Evolutionary conservation across 2,329 filamentous ascomycete genomes (phyloP).

Genomic region (Madurella mycetomatis): DNA sequence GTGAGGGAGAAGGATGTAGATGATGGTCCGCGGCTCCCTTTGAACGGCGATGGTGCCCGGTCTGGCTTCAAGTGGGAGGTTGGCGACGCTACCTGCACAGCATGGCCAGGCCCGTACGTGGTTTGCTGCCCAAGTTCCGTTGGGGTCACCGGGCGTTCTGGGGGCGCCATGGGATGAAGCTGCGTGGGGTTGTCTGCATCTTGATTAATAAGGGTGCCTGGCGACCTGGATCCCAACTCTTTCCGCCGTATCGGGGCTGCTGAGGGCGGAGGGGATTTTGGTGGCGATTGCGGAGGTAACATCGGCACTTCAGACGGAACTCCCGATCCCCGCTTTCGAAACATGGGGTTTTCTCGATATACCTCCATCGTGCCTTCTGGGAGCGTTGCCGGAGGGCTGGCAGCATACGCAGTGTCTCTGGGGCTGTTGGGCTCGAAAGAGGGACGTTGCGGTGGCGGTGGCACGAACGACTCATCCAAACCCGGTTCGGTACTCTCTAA

Average conservation of each 20-base stretch:
- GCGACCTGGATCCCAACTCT: conserved; percentile 9
- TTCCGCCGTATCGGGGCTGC: conserved; percentile 12
- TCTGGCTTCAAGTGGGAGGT: background rate
- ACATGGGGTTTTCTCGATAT: conserved; percentile 22
- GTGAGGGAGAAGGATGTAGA: conserved; percentile 50
- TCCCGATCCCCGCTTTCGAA: conserved; percentile 9
- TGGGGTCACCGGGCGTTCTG: conserved; percentile 15
- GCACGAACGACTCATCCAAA: background rate
- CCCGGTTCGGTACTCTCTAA: conserved; percentile 3
- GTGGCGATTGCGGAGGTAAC: conserved; percentile 1
- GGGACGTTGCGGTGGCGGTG: background rate
- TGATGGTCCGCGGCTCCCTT: conserved; percentile 6
- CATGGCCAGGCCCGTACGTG: background rate
- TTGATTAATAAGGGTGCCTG: background rate
- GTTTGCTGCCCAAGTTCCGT: background rate
- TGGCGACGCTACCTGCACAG: conserved; percentile 1
- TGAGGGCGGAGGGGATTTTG: background rate
- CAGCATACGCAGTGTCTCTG: background rate
- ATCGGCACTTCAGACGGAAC: background rate
- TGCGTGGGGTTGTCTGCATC: background rate
- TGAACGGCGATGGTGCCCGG: conserved; percentile 6
- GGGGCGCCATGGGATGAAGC: background rate
- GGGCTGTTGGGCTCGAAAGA: background rate
- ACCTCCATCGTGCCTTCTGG: background rate
- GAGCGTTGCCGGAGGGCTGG: background rate